phyloP scores from a whole-genome alignment of 352 stramenopile genomes.

The Phytophthora ohioensis region DNA sequence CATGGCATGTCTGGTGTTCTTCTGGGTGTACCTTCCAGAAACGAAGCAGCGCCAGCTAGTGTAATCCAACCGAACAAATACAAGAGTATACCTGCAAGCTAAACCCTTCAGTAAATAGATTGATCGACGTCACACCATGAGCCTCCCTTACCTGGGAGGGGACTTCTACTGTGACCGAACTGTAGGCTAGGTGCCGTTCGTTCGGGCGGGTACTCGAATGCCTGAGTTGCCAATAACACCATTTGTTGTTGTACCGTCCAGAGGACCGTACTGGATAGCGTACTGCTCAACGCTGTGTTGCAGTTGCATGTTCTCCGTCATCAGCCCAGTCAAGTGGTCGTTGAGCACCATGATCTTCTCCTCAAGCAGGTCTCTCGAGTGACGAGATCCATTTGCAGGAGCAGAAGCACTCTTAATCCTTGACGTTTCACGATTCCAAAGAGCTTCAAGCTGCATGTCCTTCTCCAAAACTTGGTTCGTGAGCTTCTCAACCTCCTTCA shows the following conservation, averaged over 20 bases:
- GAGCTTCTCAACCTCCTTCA: slow-evolving; percentile 64
- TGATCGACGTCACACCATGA: slow-evolving; percentile 16
- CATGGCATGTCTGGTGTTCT: slow-evolving; percentile 71
- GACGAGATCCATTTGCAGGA: slow-evolving; percentile 39
- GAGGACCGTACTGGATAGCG: slow-evolving; percentile 44
- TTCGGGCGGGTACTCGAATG: slow-evolving; percentile 31
- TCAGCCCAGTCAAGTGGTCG: slow-evolving; percentile 86
- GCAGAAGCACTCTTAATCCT: slow-evolving; percentile 19
- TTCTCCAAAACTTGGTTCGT: slow-evolving; percentile 58
- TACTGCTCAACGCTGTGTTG: slow-evolving; percentile 82
- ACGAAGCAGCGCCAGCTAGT: slow-evolving; percentile 83
- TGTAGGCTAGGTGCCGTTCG: slow-evolving; percentile 30
- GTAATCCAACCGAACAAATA: slow-evolving; percentile 31
- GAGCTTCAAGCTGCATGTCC: slow-evolving; percentile 52
- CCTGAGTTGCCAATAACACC: slow-evolving; percentile 44
- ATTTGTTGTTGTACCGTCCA: slow-evolving; percentile 26
- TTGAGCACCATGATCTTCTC: slow-evolving; percentile 87
- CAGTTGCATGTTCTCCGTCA: slow-evolving; percentile 78
- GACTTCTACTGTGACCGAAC: slow-evolving; percentile 34
- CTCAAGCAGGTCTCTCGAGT: slow-evolving; percentile 71
- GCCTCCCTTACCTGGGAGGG: background rate
- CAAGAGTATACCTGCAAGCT: slow-evolving; percentile 1
- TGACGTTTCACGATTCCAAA: slow-evolving; percentile 39
- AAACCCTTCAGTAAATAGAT: slow-evolving; percentile 47
- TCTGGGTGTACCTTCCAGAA: slow-evolving; percentile 76